Base-by-base conservation (phyloP, 2,329 filamentous ascomycete species). In the Alternaria incomplexa region DNA sequence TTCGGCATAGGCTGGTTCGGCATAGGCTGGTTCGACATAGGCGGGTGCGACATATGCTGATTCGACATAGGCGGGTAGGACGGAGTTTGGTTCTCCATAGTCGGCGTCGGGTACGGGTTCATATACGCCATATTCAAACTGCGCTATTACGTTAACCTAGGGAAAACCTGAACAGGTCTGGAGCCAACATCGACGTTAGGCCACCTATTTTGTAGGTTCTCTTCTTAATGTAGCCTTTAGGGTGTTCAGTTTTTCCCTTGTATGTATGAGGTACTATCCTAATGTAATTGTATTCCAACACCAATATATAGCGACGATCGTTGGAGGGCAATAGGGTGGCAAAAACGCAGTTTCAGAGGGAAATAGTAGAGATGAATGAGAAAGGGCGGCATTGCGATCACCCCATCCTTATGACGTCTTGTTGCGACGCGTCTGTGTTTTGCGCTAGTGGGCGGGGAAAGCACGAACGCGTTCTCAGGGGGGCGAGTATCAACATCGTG, bases 341-440 rank as follows among this genome's bases (percentile, higher is more conserved):
- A 20, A 26, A 48, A 23, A 28, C 5, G n/a, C 26, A 7, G 13
- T 1, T 28, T 7, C 3, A 17, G 22, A 48, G 15, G 6, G 1
- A 4, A 5, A 20, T n/a, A 20, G 6, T 7, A 8, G 30, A 40
- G 32, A 22, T 44, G n/a, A 4, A 20, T 20, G 36, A 17, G 40
- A 26, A 20, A 46, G 28, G n/a, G 26, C 7, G 15, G 28, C 23
- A 56, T 28, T 23, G 52, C 9, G 36, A 44, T 55, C 52, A 25
- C 20, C 25, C 25, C 28, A 40, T 46, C 26, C 40, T 26, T 32
- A 30, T 56, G 53, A 56, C 53, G 53, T 30, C 22, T 45, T 46
- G 53, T 50, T 50, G 47, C 53, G 53, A 56, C 53, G 40, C 23
- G 53, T 56, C 40, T 26, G 20, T 28, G 40, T 32, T 46, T 46